phyloP scores from a whole-genome alignment of 140 eudicot species.

The Ambrosia hybrid region DNA sequence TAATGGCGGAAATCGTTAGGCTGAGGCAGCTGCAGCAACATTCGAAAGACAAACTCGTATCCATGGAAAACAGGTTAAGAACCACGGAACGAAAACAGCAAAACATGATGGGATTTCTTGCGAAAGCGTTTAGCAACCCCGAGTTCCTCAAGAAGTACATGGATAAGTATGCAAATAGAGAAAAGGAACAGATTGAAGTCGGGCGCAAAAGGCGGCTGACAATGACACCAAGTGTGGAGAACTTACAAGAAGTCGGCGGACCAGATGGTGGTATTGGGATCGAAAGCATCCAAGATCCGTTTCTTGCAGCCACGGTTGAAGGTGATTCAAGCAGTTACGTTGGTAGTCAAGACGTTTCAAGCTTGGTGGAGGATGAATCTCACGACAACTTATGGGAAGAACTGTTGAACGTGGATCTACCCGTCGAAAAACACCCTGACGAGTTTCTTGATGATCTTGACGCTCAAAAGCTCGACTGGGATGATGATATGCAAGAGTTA shows the following conservation, averaged over 20 bases:
- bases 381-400: constrained; percentile 61
- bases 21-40: constrained; percentile 66
- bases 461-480: constrained; percentile 58
- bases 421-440: constrained; percentile 35
- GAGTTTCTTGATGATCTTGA: constrained; percentile 53
- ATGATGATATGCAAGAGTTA: constrained; percentile 63
- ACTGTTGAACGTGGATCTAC: constrained; percentile 49
- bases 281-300: constrained; percentile 35
- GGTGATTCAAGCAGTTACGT: constrained; percentile 45
- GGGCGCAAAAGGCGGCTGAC: constrained; percentile 75
- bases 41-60: constrained; percentile 46
- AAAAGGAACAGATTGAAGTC: constrained; percentile 40
- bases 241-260: constrained; percentile 33
- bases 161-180: constrained; percentile 40
- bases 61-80: constrained; percentile 58
- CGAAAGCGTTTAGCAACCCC: constrained; percentile 67
- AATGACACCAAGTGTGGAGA: constrained; percentile 58
- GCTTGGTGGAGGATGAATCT: constrained; percentile 33
- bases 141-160: constrained; percentile 52
- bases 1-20: constrained; percentile 64
- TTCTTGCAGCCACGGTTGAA: constrained; percentile 49
- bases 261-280: constrained; percentile 1
- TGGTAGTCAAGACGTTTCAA: constrained; percentile 23
- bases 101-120: constrained; percentile 67
- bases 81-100: constrained; percentile 69